A percentile compares a stretch with the other conserved stretches of the same genome.
These are phyloP conservation scores for Cytauxzoon felis DNA, from an alignment of 169 alveolate genomes.

Conservation along the genomic window DNA sequence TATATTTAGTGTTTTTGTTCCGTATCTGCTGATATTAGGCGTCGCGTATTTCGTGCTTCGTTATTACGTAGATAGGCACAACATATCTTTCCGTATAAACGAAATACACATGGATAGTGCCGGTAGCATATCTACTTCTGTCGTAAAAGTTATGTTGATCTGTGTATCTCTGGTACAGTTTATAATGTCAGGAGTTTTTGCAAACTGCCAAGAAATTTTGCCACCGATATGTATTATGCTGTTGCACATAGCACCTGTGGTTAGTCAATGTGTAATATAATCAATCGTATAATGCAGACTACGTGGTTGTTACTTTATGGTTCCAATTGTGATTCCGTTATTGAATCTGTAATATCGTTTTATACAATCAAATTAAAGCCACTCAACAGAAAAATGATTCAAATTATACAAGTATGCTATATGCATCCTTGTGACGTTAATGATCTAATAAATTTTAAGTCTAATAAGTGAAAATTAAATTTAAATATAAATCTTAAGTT, in stretches of 20 bases:
- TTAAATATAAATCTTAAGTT: too few relatives aligned
- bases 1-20: slow-evolving; percentile 46
- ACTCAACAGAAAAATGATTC: slow-evolving; percentile 43
- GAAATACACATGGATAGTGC: slow-evolving; percentile 71
- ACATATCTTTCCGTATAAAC: slow-evolving; percentile 64
- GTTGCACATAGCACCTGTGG: slow-evolving; percentile 64
- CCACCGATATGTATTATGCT: slow-evolving; percentile 35
- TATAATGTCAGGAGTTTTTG: slow-evolving; percentile 63
- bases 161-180: slow-evolving; percentile 70
- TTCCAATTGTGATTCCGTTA: slow-evolving; percentile 47
- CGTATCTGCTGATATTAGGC: slow-evolving; percentile 67
- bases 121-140: slow-evolving; percentile 69
- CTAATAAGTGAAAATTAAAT: too few relatives aligned
- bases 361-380: slow-evolving; percentile 39
- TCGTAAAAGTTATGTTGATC: slow-evolving; percentile 71
- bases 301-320: slow-evolving; percentile 62
- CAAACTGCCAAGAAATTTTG: slow-evolving; percentile 39
- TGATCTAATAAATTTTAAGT: slow-evolving; percentile 36
- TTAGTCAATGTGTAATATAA: neutral
- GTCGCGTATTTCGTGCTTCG: slow-evolving; percentile 68
- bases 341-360: slow-evolving; percentile 15
- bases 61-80: slow-evolving; percentile 73
- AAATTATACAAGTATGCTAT: slow-evolving; percentile 57
- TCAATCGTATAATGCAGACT: slow-evolving; percentile 7
- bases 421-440: slow-evolving; percentile 64